phyloP scores from a whole-genome alignment of 2,329 filamentous ascomycete species.

The Calonectria honghensis region DNA sequence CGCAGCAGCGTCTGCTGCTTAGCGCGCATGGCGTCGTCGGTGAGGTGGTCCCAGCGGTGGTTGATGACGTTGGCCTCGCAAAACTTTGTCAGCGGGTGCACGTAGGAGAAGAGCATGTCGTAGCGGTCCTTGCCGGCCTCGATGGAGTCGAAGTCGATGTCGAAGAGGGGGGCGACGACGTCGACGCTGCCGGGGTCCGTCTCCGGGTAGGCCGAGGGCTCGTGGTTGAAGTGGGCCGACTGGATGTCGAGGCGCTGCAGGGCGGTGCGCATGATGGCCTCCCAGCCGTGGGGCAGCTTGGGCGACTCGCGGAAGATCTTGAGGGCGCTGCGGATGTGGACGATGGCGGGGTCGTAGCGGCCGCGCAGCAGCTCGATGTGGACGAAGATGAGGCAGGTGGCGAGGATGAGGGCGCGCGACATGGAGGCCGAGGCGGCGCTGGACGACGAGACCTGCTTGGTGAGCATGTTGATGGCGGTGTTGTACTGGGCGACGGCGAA shows the following conservation, averaged over 20 bases:
- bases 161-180: conserved; percentile 7
- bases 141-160: conserved; percentile 4
- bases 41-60: conserved; percentile 11
- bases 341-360: conserved; percentile 11
- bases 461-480: conserved; percentile 23
- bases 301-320: conserved; percentile 21
- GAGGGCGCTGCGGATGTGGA: conserved; percentile 20
- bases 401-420: conserved; percentile 11
- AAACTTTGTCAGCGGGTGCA: conserved; percentile 4
- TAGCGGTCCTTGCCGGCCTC: conserved; percentile 14
- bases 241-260: conserved; percentile 12
- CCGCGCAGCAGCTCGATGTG: conserved; percentile 29
- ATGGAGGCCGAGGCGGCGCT: not conserved
- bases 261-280: conserved; percentile 22
- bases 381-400: conserved; percentile 26
- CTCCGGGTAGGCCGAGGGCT: conserved; percentile 2
- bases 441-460: not conserved
- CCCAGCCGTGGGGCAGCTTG: conserved; percentile 20
- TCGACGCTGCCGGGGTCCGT: conserved; percentile 10
- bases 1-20: conserved; percentile 12
- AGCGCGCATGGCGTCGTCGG: not conserved
- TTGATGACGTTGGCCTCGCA: conserved; percentile 22
- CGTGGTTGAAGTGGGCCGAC: conserved; percentile 19
- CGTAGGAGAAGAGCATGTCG: conserved; percentile 15
- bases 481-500: conserved; percentile 28